These are phyloP conservation scores for Eucalyptus camaldulensis DNA, from an alignment of 345 rosid species.

Conservation along the genomic window DNA sequence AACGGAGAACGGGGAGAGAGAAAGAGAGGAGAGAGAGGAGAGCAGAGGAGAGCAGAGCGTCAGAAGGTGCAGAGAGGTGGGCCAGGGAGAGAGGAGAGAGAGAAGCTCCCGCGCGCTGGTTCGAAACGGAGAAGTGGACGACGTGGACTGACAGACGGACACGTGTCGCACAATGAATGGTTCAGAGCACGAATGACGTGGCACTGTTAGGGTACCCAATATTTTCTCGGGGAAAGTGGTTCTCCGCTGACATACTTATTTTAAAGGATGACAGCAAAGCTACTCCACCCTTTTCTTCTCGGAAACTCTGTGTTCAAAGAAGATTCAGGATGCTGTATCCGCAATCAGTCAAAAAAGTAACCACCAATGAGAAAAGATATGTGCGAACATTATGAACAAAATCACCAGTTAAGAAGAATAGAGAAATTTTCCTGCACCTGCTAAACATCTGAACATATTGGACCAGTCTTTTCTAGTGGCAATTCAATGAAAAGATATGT, in stretches of 20 bases:
- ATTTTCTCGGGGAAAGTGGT: no score
- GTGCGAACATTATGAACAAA: neutral
- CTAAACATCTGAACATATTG: neutral
- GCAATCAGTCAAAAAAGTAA: neutral
- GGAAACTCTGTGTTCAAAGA: neutral
- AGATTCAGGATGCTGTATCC: neutral
- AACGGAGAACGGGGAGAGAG: no score
- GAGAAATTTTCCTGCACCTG: neutral
- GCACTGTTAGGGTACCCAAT: no score
- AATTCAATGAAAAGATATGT: neutral
- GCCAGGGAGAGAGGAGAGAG: no score
- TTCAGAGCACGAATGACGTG: no score
- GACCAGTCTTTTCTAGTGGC: neutral
- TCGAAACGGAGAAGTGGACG: no score
- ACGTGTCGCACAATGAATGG: no score
- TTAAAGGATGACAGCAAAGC: neutral
- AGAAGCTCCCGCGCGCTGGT: no score
- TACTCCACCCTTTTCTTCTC: slow-evolving; percentile 12
- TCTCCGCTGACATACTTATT: neutral
- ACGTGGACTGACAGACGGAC: no score
- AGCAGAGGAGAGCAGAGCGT: no score
- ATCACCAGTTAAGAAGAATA: neutral
- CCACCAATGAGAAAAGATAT: neutral
- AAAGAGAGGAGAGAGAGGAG: no score
- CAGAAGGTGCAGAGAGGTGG: no score